These are phyloP conservation scores for Diplogelasinospora grovesii DNA, from an alignment of 495 filamentous ascomycete genomes.

Conservation along the genomic window DNA sequence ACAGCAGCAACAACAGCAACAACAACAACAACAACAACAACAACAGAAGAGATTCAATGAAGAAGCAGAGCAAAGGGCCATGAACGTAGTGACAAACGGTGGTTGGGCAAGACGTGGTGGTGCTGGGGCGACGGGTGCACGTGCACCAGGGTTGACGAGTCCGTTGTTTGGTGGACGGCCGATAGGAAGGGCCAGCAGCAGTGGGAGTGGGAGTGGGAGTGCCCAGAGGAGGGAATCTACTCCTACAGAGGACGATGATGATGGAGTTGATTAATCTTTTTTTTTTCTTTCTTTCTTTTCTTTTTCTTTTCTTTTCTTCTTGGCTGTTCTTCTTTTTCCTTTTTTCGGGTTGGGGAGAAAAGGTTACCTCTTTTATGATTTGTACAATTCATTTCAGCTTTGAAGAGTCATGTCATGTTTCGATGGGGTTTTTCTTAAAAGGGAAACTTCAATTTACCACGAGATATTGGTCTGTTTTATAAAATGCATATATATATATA, in stretches of 20 bases:
- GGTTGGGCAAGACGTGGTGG: slow-evolving; percentile 28
- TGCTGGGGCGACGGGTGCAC: no score
- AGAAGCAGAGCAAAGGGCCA: slow-evolving; percentile 31
- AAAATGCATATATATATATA: no score
- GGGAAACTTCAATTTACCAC: no score
- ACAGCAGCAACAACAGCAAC: slow-evolving; percentile 3
- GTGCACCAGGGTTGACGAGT: no score
- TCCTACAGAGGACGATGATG: slow-evolving; percentile 16
- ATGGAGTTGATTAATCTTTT: slow-evolving; percentile 19
- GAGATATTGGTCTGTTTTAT: no score
- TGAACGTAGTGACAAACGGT: slow-evolving; percentile 40
- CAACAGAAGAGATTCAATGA: slow-evolving; percentile 3
- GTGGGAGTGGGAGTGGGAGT: neutral
- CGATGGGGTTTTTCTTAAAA: no score
- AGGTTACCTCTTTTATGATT: no score
- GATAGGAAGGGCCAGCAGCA: slow-evolving; percentile 9
- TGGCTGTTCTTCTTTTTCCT: neutral
- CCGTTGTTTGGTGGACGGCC: slow-evolving; percentile 28
- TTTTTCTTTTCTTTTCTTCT: neutral
- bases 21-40: slow-evolving; percentile 2
- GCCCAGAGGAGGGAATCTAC: no score
- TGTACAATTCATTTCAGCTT: no score
- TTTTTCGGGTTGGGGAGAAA: no score
- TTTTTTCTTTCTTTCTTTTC: slow-evolving; percentile 3
- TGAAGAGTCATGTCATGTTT: no score